Base-by-base conservation (phyloP, 2,329 filamentous ascomycete species). In the Aphanocladium album region DNA sequence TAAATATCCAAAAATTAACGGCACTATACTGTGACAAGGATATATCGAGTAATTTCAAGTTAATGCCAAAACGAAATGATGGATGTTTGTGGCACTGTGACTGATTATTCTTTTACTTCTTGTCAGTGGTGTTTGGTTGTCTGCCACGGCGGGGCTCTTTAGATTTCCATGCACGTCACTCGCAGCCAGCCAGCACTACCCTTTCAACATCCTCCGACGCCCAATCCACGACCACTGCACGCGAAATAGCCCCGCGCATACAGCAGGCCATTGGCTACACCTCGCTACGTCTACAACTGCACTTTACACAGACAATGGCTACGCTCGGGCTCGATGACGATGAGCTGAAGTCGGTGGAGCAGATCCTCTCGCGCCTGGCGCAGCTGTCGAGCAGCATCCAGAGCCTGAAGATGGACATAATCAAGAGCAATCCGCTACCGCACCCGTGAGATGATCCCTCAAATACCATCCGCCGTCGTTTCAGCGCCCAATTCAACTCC, bases 331-430 rank as follows among this genome's bases (percentile, higher is more conserved):
- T 86, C 33, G 78, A 77, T 37, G 77, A 79, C 30, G 84, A 87
- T 21, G 85, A 88, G 72, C 76, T 86, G 66, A 89, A 88, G 74
- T 80, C 83, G 45, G 81, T 93, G 27, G 89, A 93, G 68, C 83
- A 88, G 73, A 85, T 86, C 30, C 84, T 89, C 45, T 83, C 87
- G 68, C 83, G 87, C 30, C 80, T 92, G 23, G 80, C 80, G 50
- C 87, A 90, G 69, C 81, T 93, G 25, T 84, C 86, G 4, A 87
- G 83, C 71, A 90, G 84, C 66, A 83, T 93, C 21, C 80, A 77
- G 61, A 88, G 86, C 45, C 76, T 92, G 23, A 83, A 84, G 66
- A 75, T 78, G 64, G 83, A 85, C 67, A 77, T 91, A 43, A 72
- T 83, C 43, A 80, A 81, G 62, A 85, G 81, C 71, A 83, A 88